Evolutionary conservation across 192 early-diverging fungal species (phyloP), one percentile per base, ranked within the genome.

Genomic region (Backusella parvicylindrica): DNA sequence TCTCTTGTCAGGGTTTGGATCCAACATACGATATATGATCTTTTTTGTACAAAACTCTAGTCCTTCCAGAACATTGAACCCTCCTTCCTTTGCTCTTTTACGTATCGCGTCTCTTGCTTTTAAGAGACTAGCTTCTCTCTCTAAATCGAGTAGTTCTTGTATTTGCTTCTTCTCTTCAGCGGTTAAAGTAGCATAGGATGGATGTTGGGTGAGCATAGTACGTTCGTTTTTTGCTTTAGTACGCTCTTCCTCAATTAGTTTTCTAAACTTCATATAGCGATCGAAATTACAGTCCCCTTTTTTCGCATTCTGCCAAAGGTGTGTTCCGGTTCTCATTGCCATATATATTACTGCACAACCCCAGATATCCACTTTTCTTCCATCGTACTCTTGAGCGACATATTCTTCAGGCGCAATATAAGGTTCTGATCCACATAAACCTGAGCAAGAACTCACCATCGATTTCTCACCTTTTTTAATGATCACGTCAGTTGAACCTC

Each of bases 401-500:
- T 91, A 94, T 78, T 87, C 86, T 72, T 95, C 95, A 11, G 95
- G 95, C 0, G 95, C 95, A 81, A 96, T 96, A 74, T 95, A 96
- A 0, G 95, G 95, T 31, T 92, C 95, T 33, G 87, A 90, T 7
- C 95, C 95, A 67, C 90, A 89, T 38, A 93, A 77, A 2, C 92
- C 91, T 21, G 82, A 82, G 11, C 89, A 87, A 8, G 88, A 83
- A 23, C 53, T 11, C 69, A 11, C 49, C 66, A 56, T 60, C 15
- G 35, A 60, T 53, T 40, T 40, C 38, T 56, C 41, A 68, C 43
- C 40, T 31, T 36, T 60, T 43, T 85, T 33, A 9, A 71, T 81
- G 63, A 89, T 80, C 85, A 99, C 97, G 12, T 97, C 95, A 73
- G 94, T 93, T 6, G 87, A 87, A 50, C 90, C 91, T 41, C 95